A percentile compares a stretch with the other conserved stretches of the same genome.
These are phyloP conservation scores for Lonicera japonica DNA, from an alignment of 129 eudicot genomes.

Conservation along the genomic window DNA sequence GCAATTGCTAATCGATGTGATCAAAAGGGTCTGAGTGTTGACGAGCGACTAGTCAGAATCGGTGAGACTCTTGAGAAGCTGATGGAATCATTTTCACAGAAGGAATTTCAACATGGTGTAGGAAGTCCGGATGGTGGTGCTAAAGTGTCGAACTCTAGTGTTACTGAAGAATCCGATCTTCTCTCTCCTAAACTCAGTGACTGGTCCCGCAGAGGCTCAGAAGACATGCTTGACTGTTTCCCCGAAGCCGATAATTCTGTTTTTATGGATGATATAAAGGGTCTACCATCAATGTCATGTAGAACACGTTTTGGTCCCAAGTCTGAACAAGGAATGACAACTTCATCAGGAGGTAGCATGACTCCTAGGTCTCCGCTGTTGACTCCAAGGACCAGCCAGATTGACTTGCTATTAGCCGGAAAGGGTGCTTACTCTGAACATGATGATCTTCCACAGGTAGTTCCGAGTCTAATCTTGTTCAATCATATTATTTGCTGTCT, in stretches of 20 bases:
- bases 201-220: constrained; percentile 93
- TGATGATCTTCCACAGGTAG: constrained; percentile 90
- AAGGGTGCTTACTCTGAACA: constrained; percentile 84
- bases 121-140: constrained; percentile 83
- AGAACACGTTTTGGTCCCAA: constrained; percentile 95
- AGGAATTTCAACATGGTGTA: constrained; percentile 55
- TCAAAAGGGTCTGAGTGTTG: constrained; percentile 74
- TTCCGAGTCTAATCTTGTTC: constrained; percentile 1
- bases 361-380: constrained; percentile 89
- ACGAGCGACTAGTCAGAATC: constrained; percentile 76
- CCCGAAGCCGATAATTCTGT: constrained; percentile 69
- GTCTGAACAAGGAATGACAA: constrained; percentile 93
- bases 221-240: constrained; percentile 88
- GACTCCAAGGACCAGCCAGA: constrained; percentile 70
- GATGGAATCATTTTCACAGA: constrained; percentile 65
- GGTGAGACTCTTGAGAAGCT: constrained; percentile 86
- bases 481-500: background rate
- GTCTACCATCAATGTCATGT: constrained; percentile 78
- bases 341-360: constrained; percentile 96
- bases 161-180: constrained; percentile 72
- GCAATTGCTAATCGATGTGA: constrained; percentile 96
- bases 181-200: constrained; percentile 79
- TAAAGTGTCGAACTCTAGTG: constrained; percentile 67
- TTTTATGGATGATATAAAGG: constrained; percentile 75
- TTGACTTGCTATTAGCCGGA: constrained; percentile 71